phyloP scores from a whole-genome alignment of 805 yeast genomes.

The Teunomyces funiuensis region DNA sequence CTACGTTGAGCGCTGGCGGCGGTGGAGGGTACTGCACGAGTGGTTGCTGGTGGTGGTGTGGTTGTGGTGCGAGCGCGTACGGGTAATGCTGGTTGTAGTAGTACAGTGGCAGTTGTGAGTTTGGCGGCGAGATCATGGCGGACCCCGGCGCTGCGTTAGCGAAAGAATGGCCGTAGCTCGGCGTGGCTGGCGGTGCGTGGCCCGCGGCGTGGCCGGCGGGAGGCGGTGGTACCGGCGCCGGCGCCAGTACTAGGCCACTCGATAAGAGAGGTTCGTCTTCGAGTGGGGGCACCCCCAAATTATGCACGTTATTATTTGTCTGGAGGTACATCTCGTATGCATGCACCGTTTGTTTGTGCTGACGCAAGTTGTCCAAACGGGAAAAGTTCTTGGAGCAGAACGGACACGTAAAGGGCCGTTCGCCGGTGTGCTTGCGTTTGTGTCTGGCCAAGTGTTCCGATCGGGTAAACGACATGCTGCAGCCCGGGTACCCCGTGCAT shows the following conservation, averaged over 20 bases:
- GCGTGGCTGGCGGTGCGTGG: slow-evolving; percentile 1
- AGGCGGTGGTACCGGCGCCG: neutral
- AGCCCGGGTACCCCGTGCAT: slow-evolving; percentile 83
- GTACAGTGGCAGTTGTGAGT: slow-evolving; percentile 23
- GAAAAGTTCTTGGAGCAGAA: slow-evolving; percentile 78
- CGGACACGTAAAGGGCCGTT: slow-evolving; percentile 85
- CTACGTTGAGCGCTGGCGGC: slow-evolving; percentile 4
- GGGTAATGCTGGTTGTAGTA: slow-evolving; percentile 12
- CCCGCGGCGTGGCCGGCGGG: slow-evolving; percentile 1
- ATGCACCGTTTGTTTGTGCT: slow-evolving; percentile 78
- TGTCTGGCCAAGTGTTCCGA: slow-evolving; percentile 92
- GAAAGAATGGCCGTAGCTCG: neutral
- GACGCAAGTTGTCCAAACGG: slow-evolving; percentile 83
- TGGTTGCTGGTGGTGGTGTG: slow-evolving; percentile 18
- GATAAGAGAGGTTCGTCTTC: slow-evolving; percentile 1
- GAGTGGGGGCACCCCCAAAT: neutral
- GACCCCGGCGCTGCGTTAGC: neutral
- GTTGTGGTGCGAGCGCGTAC: slow-evolving; percentile 15
- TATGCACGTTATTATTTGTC: slow-evolving; percentile 3
- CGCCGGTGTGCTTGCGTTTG: slow-evolving; percentile 92
- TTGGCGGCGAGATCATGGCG: slow-evolving; percentile 26
- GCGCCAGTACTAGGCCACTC: slow-evolving; percentile 1
- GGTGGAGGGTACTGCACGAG: slow-evolving; percentile 7
- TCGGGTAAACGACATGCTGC: slow-evolving; percentile 85
- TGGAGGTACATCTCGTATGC: slow-evolving; percentile 35